Evolutionary conservation across 805 yeast species (phyloP).

Genomic region (Candida chauliodis): DNA sequence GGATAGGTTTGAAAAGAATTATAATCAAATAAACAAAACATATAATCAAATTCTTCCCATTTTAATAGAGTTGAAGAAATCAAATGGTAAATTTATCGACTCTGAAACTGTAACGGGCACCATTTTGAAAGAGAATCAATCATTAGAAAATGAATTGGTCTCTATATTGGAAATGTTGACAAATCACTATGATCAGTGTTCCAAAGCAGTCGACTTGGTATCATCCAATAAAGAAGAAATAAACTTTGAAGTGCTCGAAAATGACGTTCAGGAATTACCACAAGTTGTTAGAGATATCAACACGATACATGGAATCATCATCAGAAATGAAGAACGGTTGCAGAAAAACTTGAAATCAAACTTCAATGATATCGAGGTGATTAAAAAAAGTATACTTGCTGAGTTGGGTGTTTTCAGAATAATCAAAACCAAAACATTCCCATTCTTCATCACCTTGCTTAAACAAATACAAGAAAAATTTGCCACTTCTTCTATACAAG

Average conservation of each 20-base stretch:
- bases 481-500: conserved; percentile 8
- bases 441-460: conserved; percentile 22
- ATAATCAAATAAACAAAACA: conserved; percentile 13
- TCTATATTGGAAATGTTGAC: conserved; percentile 67
- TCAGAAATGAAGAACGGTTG: conserved; percentile 32
- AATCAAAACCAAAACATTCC: conserved; percentile 23
- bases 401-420: conserved; percentile 16
- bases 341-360: conserved; percentile 18
- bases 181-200: conserved; percentile 79
- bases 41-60: conserved; percentile 19
- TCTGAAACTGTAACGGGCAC: conserved; percentile 18
- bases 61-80: conserved; percentile 12
- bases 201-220: conserved; percentile 39
- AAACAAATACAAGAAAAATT: conserved; percentile 14
- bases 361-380: conserved; percentile 13
- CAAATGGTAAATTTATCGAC: conserved; percentile 9
- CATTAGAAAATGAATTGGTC: conserved; percentile 67
- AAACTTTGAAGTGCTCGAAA: conserved; percentile 45
- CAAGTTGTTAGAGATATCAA: conserved; percentile 50
- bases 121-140: conserved; percentile 39
- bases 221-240: conserved; percentile 17
- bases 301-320: conserved; percentile 32
- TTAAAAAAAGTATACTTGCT: conserved; percentile 14
- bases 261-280: conserved; percentile 55
- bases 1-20: conserved; percentile 13